Evolutionary conservation across 1,284 basidiomycete genomes (phyloP).

Genomic region (Fomitopsis pinicola): DNA sequence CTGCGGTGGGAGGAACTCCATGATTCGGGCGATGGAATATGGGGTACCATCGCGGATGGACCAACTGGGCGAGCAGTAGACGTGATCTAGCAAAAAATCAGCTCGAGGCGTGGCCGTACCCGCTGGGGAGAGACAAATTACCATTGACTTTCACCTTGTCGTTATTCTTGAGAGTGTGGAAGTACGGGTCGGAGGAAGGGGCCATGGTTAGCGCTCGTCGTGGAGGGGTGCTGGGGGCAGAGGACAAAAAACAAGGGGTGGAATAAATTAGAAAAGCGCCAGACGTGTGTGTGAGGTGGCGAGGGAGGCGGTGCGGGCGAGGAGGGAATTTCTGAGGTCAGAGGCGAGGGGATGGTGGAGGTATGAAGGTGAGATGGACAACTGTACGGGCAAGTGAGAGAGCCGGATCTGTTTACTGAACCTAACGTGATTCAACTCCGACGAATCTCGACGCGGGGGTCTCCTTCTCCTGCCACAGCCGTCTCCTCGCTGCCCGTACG

Average conservation of each 20-base stretch:
- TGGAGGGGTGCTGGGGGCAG: slow-evolving; percentile 5
- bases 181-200: slow-evolving; percentile 18
- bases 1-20: slow-evolving; percentile 88
- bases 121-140: slow-evolving; percentile 33
- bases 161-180: slow-evolving; percentile 63
- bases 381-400: slow-evolving; percentile 11
- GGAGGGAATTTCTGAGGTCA: slow-evolving; percentile 11
- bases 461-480: slow-evolving; percentile 2
- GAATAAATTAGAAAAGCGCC: slow-evolving; percentile 5
- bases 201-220: slow-evolving; percentile 18
- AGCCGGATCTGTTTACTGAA: slow-evolving; percentile 23
- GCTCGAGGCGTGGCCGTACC: slow-evolving; percentile 18
- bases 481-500: neutral
- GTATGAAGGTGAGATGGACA: slow-evolving; percentile 17
- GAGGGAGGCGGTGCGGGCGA: neutral
- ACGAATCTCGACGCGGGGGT: slow-evolving; percentile 17
- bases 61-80: slow-evolving; percentile 93
- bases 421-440: slow-evolving; percentile 24
- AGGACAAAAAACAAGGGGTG: neutral
- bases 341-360: slow-evolving; percentile 16
- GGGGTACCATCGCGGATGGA: slow-evolving; percentile 86
- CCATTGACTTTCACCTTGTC: slow-evolving; percentile 81
- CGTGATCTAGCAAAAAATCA: slow-evolving; percentile 71
- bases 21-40: slow-evolving; percentile 91
- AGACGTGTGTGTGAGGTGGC: neutral